phyloP scores from a whole-genome alignment of 2,329 filamentous ascomycete genomes.

The Nemania abortiva region DNA sequence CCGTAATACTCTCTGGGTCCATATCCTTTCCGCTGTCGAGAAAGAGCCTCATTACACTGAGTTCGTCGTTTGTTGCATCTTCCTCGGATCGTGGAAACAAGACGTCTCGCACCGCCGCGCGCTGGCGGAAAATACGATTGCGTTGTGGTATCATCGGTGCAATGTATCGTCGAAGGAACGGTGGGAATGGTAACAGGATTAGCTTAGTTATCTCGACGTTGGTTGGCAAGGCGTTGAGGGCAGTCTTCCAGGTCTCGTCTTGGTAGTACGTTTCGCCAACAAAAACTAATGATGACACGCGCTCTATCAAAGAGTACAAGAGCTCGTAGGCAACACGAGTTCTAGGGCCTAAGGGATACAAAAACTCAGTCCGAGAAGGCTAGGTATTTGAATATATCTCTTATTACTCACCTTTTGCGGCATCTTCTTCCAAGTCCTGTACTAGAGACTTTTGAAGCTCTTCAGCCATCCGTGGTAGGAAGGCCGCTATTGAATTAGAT shows the following conservation, averaged over 20 bases:
- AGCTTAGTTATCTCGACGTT: conserved; percentile 19
- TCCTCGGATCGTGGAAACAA: background rate
- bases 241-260: conserved; percentile 9
- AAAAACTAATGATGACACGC: conserved; percentile 13
- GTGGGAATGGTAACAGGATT: conserved; percentile 16
- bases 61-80: background rate
- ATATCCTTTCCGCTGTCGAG: conserved; percentile 16
- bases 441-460: too few species aligned
- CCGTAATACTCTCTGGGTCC: conserved; percentile 11
- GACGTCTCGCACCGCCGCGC: background rate
- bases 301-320: conserved; percentile 7
- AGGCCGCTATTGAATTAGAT: background rate
- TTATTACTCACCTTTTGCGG: too few species aligned
- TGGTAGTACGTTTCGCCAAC: conserved; percentile 1
- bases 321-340: background rate
- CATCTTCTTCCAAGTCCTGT: too few species aligned
- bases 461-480: too few species aligned
- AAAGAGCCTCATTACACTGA: conserved; percentile 13
- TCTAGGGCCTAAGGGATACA: background rate
- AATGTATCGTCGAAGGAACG: background rate
- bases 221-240: conserved; percentile 5
- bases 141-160: conserved; percentile 14
- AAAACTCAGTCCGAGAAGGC: background rate
- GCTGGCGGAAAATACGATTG: conserved; percentile 16
- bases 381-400: too few species aligned